Conservation (phyloP, 345 rosid genomes). For the Eucalyptus caleyi region DNA sequence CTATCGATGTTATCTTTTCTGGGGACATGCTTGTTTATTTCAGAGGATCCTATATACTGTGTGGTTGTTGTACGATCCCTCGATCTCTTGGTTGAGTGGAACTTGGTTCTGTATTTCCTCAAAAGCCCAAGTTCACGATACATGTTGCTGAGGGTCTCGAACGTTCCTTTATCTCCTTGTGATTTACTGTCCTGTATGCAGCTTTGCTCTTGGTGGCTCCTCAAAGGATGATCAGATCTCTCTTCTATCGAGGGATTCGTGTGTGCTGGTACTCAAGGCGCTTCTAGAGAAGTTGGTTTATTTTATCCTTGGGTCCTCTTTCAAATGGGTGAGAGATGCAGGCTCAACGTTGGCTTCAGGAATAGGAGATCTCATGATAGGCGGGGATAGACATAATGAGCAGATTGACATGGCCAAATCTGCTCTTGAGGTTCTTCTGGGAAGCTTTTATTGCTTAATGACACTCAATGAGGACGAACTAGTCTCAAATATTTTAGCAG, state of each 20-base stretch:
- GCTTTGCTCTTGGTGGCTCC: conserved; percentile 77
- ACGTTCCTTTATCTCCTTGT: background rate
- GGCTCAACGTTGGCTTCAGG: conserved; percentile 21
- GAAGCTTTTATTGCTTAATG: conserved; percentile 52
- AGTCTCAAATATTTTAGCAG: conserved; percentile 45
- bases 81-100: background rate
- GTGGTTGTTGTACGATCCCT: background rate
- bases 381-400: conserved; percentile 8
- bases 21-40: background rate
- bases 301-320: conserved; percentile 50
- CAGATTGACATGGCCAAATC: conserved; percentile 33
- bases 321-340: conserved; percentile 45
- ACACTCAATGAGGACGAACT: conserved; percentile 42
- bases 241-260: conserved; percentile 44
- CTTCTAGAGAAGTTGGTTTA: conserved; percentile 34
- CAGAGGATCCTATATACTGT: background rate
- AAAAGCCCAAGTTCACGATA: background rate
- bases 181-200: conserved; percentile 21
- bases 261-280: conserved; percentile 32
- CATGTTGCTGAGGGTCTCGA: background rate
- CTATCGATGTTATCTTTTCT: background rate
- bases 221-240: conserved; percentile 26
- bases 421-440: conserved; percentile 52
- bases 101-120: background rate
- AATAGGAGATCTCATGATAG: conserved; percentile 8